Base-by-base conservation (phyloP, 1,284 basidiomycete species). In the Moniliella sp. region DNA sequence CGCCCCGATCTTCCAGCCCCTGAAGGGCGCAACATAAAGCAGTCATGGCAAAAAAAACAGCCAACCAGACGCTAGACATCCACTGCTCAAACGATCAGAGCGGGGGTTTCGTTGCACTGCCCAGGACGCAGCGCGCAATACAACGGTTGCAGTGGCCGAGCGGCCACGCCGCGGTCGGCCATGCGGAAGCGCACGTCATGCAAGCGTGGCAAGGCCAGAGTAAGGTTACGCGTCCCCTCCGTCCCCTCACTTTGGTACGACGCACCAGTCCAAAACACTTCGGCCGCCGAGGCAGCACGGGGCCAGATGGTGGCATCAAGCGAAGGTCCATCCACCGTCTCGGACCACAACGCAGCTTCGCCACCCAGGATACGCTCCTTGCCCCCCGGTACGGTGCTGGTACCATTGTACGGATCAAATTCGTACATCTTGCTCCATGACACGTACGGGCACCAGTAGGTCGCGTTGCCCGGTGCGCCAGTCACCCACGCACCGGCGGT, bases 181-280 rank as follows among this genome's bases (percentile, higher is more conserved):
- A 81, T 67, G 15, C 79, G 67, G 32, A 46, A 54, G 18, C 66
- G 47, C 14, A 76, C 49, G 43, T 82, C 79, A 45, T 84, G 75
- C 43, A 88, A 65, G 26, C 80, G 69, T 12, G 73, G 70, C 14
- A 83, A 61, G 1, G 80, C 81, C 18, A 70, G 63, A 1, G 58
- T 63, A 15, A 70, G 64, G 47, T 72, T 67, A 4, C 70, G 65
- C 15, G 66, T 45, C 0, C 37, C 37, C 1, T 50, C 59, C 2
- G 48, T 40, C 1, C 58, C 57, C 11, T 59, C 47, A 0, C 60
- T 63, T 0, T 15, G 13, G 9, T 27, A 29, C 3, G 9, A 3
- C 3, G 67, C 65, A 0, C 80, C 76, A 2, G 70, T 73, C 79
- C 79, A 83, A 62, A 76, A 82, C 11, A 82, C 37, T 64, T 84